Conservation (phyloP, 176 grass and related monocot species). For the Raddia guianensis region DNA sequence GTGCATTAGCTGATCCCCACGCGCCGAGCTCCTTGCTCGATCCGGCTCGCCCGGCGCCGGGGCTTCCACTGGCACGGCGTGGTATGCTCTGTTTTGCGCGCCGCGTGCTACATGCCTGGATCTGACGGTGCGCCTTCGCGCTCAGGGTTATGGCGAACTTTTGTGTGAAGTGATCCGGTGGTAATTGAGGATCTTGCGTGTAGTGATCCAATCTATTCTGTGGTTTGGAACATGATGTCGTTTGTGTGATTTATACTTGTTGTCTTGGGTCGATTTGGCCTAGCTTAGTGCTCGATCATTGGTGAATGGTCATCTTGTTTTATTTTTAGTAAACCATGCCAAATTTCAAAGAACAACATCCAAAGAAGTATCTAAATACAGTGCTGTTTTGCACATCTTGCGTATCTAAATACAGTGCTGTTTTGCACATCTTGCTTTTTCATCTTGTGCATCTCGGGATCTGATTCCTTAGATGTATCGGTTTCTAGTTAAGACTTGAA, state of each 20-base stretch:
- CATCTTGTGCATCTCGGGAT: neutral
- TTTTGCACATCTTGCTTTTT: neutral
- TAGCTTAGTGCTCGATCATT: neutral
- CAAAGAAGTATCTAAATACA: constrained; percentile 1
- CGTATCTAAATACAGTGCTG: neutral
- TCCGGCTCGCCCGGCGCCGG: neutral
- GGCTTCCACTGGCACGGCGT: neutral
- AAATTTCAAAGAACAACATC: neutral
- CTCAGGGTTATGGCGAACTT: neutral
- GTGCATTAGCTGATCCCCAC: constrained; percentile 3
- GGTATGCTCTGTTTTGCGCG: neutral
- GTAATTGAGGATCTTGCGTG: neutral
- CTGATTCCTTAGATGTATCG: neutral
- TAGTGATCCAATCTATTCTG: neutral
- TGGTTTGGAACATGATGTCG: neutral
- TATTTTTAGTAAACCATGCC: neutral
- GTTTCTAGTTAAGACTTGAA: neutral
- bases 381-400: neutral
- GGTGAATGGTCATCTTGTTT: neutral
- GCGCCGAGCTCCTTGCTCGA: constrained; percentile 17
- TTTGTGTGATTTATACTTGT: neutral
- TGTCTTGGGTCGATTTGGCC: neutral
- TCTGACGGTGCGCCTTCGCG: neutral
- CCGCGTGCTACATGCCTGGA: constrained; percentile 9
- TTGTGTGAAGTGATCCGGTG: neutral